Percentiles rank a stretch among this genome's conserved stretches.
Evolutionary conservation across 768 basidiomycete species (phyloP).

Genomic region (Podaxis sp.): DNA sequence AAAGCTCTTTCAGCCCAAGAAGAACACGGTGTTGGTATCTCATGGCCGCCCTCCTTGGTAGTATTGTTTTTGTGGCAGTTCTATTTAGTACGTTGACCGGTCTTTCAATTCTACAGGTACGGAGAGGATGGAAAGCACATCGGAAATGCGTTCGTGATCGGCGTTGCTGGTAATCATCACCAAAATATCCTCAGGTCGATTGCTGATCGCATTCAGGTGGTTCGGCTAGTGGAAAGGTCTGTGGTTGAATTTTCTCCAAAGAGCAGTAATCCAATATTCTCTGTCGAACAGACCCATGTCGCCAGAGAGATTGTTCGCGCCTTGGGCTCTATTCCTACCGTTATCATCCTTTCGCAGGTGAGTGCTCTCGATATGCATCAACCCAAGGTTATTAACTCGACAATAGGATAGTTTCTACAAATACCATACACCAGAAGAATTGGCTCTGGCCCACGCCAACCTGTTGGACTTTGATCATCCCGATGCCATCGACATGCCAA

Average conservation of each 20-base stretch:
- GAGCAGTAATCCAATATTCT: background rate
- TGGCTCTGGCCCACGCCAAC: conserved; percentile 80
- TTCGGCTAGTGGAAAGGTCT: conserved; percentile 85
- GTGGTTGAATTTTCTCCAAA: conserved; percentile 15
- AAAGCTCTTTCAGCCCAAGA: conserved; percentile 41
- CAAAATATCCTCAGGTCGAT: background rate
- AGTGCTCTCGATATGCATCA: conserved; percentile 1
- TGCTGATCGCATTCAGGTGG: conserved; percentile 49
- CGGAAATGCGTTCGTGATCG: conserved; percentile 80
- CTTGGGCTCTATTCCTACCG: conserved; percentile 81
- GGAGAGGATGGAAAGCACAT: conserved; percentile 69
- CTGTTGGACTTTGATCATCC: conserved; percentile 90
- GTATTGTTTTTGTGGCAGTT: conserved; percentile 17
- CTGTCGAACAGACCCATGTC: conserved; percentile 67
- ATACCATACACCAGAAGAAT: conserved; percentile 72
- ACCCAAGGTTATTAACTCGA: background rate
- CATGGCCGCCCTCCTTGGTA: conserved; percentile 89
- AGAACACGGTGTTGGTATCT: conserved; percentile 79
- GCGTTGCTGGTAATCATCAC: conserved; percentile 63
- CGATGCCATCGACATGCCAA: conserved; percentile 85
- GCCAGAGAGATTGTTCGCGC: conserved; percentile 78
- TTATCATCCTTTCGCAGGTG: conserved; percentile 90
- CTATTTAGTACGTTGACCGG: conserved; percentile 9
- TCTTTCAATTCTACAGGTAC: conserved; percentile 52
- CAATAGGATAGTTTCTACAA: conserved; percentile 93